A percentile compares a stretch with the other conserved stretches of the same genome.
These are phyloP conservation scores for Coix lacrymajobi DNA, from an alignment of 176 grass and related monocot genomes.

Conservation along the genomic window DNA sequence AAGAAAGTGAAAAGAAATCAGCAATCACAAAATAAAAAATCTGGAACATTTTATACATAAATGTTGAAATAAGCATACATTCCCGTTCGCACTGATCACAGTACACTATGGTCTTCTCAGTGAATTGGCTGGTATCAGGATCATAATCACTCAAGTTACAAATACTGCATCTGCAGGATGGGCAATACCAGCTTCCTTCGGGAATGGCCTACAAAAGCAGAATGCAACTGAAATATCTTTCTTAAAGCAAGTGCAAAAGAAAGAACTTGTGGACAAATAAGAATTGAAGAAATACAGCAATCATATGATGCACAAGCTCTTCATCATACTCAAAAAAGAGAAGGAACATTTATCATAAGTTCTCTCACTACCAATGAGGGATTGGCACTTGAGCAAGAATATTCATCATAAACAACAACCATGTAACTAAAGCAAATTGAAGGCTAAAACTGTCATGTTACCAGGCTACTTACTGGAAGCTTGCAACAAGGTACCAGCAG, in stretches of 20 bases:
- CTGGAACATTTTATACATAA: background rate
- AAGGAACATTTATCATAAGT: constrained; percentile 14
- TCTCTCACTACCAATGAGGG: background rate
- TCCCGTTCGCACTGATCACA: constrained; percentile 74
- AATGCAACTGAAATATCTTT: constrained; percentile 8
- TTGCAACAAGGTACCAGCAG: background rate
- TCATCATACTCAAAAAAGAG: background rate
- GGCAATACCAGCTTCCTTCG: constrained; percentile 71
- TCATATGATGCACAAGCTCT: background rate
- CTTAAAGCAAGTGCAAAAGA: constrained; percentile 23
- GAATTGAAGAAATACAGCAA: background rate
- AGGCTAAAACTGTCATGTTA: constrained; percentile 6
- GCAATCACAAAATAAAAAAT: constrained; percentile 13
- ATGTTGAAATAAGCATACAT: constrained; percentile 52
- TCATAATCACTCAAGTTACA: constrained; percentile 59
- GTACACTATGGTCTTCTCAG: constrained; percentile 51
- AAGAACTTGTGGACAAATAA: constrained; percentile 15
- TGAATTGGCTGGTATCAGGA: constrained; percentile 41
- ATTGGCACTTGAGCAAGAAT: background rate
- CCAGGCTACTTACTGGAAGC: background rate
- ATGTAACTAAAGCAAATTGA: constrained; percentile 10
- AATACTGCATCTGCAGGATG: constrained; percentile 59
- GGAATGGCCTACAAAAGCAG: constrained; percentile 44
- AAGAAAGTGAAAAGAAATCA: constrained; percentile 35
- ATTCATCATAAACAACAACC: background rate